Base-by-base conservation (phyloP, 805 yeast genomes). In the Yarrowia sp. region DNA sequence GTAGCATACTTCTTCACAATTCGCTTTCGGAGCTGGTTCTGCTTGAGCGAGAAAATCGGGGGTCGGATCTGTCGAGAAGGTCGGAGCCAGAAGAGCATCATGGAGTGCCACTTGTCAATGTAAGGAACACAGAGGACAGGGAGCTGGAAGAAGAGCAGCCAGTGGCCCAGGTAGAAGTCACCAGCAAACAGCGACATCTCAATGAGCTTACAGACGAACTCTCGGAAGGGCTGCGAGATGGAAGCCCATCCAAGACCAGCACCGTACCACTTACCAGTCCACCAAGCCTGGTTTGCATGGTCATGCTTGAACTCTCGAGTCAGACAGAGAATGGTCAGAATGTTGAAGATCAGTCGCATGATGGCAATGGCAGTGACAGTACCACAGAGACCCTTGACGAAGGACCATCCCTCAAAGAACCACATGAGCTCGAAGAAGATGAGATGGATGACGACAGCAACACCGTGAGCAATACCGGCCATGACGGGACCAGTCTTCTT, bases 261-360 rank as follows among this genome's bases (percentile, higher is more conserved):
- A 64, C 96, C 94, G 75, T 92, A 91, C 99, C 99, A 94, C 77
- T 91, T 92, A 82, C 99, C 99, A 63, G 97, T 89, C 99, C 99
- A 94, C 96, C 96, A 94, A 27, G 99, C 98, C 69, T 96, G 88
- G 79, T 94, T 94, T 35, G 98, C 81, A 72, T 86, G 90, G 77
- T 93, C 97, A 70, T 88, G 89, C 85, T 90, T 90, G 81, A 91
- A 91, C 79, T 94, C 99, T 80, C 99, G 86, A 60, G 97, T 90
- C 72, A 96, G 80, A 76, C 86, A 78, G 67, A 84, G 76, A 60
- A 87, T 78, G 10, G 96, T 89, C 80, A 94, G 80, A 69, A 87
- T 73, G 80, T 91, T 91, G 83, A 93, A 88, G 68, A 94, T 74
- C 60, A 88, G 77, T 78, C 97, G 86, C 81, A 96, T 97, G 70